Evolutionary conservation across 179 eudicot species (phyloP).

Genomic region (Beta macrorhiza): DNA sequence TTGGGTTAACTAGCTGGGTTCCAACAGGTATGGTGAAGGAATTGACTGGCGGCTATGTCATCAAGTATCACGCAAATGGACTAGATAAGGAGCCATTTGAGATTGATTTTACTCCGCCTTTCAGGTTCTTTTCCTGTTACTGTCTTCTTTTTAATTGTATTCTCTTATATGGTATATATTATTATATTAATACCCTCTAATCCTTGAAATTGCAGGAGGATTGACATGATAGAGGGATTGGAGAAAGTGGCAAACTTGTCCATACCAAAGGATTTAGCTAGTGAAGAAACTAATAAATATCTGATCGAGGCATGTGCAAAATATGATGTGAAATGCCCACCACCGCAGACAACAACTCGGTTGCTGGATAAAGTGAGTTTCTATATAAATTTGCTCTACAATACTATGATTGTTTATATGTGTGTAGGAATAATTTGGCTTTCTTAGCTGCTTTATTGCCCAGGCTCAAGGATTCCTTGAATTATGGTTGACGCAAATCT

Average conservation of each 20-base stretch:
- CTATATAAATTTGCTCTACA: neutral
- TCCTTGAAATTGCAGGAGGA: constrained; percentile 51
- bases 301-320: constrained; percentile 69
- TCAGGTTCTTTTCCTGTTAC: constrained; percentile 53
- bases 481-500: neutral
- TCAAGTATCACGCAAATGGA: constrained; percentile 88
- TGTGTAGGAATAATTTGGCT: neutral
- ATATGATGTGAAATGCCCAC: constrained; percentile 82
- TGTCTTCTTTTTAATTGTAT: neutral
- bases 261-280: constrained; percentile 82
- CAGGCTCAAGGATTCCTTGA: neutral
- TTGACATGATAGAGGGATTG: constrained; percentile 88
- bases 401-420: neutral
- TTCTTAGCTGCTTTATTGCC: neutral
- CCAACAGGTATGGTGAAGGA: constrained; percentile 85
- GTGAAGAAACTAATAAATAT: constrained; percentile 74
- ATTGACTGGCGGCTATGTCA: constrained; percentile 80
- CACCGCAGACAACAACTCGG: constrained; percentile 91
- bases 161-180: neutral
- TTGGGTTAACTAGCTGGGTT: constrained; percentile 15
- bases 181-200: neutral
- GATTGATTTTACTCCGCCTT: constrained; percentile 97
- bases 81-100: constrained; percentile 76
- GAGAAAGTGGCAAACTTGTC: constrained; percentile 77
- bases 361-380: constrained; percentile 75